Percentiles rank a stretch among this genome's conserved stretches.
phyloP scores from a whole-genome alignment of 306 rosid species.

The Glycyrrhiza uralensis region DNA sequence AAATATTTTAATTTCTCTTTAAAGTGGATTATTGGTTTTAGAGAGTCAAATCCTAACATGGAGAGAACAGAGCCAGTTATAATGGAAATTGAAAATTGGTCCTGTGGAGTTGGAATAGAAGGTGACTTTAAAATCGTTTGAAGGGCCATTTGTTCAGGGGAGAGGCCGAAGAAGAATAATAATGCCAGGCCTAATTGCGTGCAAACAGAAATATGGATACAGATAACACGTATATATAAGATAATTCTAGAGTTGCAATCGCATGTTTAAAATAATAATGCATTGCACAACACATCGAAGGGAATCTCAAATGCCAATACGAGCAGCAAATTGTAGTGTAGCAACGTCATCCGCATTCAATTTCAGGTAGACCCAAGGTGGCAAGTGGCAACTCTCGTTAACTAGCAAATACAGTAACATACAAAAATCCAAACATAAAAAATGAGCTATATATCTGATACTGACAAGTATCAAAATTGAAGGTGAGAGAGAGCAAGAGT shows the following conservation, averaged over 20 bases:
- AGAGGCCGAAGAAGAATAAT: not conserved
- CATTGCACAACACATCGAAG: not conserved
- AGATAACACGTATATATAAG: not conserved
- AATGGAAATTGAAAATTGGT: not conserved
- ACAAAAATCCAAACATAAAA: not conserved
- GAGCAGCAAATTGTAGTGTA: conserved; percentile 25
- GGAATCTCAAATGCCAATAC: conserved; percentile 38
- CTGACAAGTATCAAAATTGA: too few relatives aligned
- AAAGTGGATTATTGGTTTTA: too few relatives aligned
- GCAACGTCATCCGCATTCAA: conserved; percentile 42
- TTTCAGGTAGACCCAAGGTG: conserved; percentile 30
- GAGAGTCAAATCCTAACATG: too few relatives aligned
- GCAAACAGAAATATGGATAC: not conserved
- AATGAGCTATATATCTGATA: too few relatives aligned
- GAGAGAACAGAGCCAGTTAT: not conserved
- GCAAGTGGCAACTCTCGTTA: conserved; percentile 39
- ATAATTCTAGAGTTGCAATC: conserved; percentile 4
- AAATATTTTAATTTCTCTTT: too few relatives aligned
- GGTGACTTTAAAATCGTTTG: conserved; percentile 10
- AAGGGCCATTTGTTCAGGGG: conserved; percentile 16
- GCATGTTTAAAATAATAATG: not conserved
- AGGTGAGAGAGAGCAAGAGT: too few relatives aligned
- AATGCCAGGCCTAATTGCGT: not conserved
- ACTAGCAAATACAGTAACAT: conserved; percentile 30
- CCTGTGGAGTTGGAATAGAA: not conserved